A percentile compares a stretch with the other conserved stretches of the same genome.
Evolutionary conservation across 176 grass and related monocot genomes (phyloP).

Genomic region (Themeda triandra): DNA sequence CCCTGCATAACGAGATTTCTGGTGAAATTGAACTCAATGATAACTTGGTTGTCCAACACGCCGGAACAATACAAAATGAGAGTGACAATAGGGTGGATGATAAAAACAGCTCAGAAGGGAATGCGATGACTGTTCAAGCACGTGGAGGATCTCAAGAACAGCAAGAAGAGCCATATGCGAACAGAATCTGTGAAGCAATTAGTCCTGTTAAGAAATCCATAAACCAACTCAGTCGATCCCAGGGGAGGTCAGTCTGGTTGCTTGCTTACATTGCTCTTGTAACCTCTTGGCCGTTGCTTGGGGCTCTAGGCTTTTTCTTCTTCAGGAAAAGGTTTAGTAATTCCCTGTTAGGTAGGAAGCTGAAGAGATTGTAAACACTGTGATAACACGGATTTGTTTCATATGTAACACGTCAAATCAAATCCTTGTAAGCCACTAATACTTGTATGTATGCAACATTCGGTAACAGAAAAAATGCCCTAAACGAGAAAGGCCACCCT

Average conservation of each 20-base stretch:
- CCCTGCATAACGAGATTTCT: not conserved
- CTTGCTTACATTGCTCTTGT: slow-evolving; percentile 75
- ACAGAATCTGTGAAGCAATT: slow-evolving; percentile 46
- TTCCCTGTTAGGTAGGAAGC: slow-evolving; percentile 22
- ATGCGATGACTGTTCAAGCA: not conserved
- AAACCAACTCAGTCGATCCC: slow-evolving; percentile 46
- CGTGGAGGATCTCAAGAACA: slow-evolving; percentile 22
- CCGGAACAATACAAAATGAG: slow-evolving; percentile 14
- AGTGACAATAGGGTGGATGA: not conserved
- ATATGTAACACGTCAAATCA: slow-evolving; percentile 24
- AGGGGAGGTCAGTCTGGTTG: slow-evolving; percentile 65
- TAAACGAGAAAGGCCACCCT: not conserved
- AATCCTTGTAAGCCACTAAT: slow-evolving; percentile 3
- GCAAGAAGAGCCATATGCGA: not conserved
- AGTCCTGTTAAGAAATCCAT: slow-evolving; percentile 74
- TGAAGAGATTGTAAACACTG: slow-evolving; percentile 13
- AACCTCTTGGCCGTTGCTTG: slow-evolving; percentile 84
- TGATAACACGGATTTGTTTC: not conserved
- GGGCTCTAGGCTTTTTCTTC: slow-evolving; percentile 48
- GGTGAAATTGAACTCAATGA: slow-evolving; percentile 3
- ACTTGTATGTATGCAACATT: not conserved
- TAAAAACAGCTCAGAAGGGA: slow-evolving; percentile 16
- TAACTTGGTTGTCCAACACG: not conserved
- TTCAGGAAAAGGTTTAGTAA: slow-evolving; percentile 58
- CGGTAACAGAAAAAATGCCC: not conserved